These are phyloP conservation scores for Calonectria pseudoreteaudii DNA, from an alignment of 2,329 filamentous ascomycete species.

Conservation along the genomic window DNA sequence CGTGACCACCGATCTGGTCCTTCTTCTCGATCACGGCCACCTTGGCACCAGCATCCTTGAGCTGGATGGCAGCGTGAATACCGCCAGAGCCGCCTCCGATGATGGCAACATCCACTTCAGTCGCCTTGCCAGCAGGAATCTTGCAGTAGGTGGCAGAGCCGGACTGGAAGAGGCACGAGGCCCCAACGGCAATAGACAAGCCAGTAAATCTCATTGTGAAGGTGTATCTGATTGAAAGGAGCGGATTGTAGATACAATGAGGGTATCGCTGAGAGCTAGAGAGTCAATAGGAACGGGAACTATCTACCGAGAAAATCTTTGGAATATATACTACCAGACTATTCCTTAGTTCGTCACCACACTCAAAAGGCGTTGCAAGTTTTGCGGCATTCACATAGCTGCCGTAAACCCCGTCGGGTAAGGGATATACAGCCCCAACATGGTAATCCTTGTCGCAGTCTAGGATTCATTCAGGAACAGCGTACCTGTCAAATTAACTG, in stretches of 20 bases:
- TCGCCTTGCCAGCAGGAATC: neutral
- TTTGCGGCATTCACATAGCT: neutral
- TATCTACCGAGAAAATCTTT: neutral
- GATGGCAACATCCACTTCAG: conserved; percentile 33
- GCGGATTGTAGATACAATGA: neutral
- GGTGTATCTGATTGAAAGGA: neutral
- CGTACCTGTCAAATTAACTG: neutral
- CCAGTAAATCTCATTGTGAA: neutral
- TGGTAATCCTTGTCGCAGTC: neutral
- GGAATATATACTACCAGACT: neutral
- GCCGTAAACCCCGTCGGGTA: neutral
- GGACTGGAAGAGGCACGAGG: neutral
- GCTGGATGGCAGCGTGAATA: conserved; percentile 33
- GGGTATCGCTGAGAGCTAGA: neutral
- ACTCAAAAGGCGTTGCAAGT: neutral
- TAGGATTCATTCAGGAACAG: neutral
- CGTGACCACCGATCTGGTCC: conserved; percentile 35
- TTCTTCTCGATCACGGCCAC: conserved; percentile 36
- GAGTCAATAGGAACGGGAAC: too few relatives aligned
- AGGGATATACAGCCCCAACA: neutral
- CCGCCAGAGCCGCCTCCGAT: conserved; percentile 34
- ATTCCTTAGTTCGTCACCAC: neutral
- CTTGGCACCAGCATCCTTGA: conserved; percentile 32
- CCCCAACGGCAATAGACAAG: neutral
- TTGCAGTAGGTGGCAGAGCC: neutral